A percentile compares a stretch with the other conserved stretches of the same genome.
phyloP scores from a whole-genome alignment of 2,329 filamentous ascomycete species.

The Apiospora rasikravindrae region DNA sequence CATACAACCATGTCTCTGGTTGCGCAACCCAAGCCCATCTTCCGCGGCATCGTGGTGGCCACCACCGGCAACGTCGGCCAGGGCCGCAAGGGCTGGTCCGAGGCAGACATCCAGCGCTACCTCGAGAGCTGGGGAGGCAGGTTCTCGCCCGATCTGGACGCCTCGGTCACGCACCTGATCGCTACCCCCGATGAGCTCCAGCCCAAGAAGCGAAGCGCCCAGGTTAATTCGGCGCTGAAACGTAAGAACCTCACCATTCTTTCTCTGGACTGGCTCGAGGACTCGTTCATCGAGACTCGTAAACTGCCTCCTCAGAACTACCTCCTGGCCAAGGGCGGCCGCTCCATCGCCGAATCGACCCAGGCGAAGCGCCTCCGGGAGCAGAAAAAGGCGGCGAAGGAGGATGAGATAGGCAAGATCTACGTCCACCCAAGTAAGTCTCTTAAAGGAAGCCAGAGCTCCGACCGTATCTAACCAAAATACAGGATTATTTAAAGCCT shows the following conservation, averaged over 20 bases:
- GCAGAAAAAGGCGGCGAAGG: not conserved
- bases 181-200: conserved; percentile 46
- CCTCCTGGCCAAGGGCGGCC: conserved; percentile 41
- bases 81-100: conserved; percentile 44
- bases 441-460: not conserved
- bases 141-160: conserved; percentile 56
- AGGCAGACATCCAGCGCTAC: conserved; percentile 69
- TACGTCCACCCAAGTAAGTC: not conserved
- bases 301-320: conserved; percentile 46
- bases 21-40: conserved; percentile 41
- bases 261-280: conserved; percentile 58
- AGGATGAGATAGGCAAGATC: not conserved
- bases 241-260: conserved; percentile 49
- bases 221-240: conserved; percentile 45
- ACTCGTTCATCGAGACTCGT: conserved; percentile 42
- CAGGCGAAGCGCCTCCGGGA: not conserved
- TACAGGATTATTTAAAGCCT: conserved; percentile 67
- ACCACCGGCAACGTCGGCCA: conserved; percentile 61
- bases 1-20: not conserved
- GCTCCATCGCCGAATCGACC: not conserved
- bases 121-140: conserved; percentile 65
- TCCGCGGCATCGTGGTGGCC: conserved; percentile 60
- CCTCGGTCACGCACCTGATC: conserved; percentile 74
- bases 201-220: not conserved
- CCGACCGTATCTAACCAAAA: not conserved